phyloP scores from a whole-genome alignment of 2,329 filamentous ascomycete genomes.

The Aspergillus phoenicis region DNA sequence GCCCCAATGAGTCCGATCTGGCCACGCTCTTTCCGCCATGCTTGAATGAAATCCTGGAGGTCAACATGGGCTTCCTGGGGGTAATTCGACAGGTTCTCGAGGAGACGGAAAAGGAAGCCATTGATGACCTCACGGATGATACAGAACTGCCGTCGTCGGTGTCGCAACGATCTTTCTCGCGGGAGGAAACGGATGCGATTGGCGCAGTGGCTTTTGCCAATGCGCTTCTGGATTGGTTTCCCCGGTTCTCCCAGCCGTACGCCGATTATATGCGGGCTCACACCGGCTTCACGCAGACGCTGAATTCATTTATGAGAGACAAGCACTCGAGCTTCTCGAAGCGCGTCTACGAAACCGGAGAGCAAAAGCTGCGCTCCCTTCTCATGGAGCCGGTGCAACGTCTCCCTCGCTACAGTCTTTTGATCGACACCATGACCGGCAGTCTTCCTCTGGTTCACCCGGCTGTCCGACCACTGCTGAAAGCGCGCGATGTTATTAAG shows the following conservation, averaged over 20 bases:
- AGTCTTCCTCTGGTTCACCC: slow-evolving; percentile 84
- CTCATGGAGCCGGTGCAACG: slow-evolving; percentile 96
- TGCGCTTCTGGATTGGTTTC: slow-evolving; percentile 86
- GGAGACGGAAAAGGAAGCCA: slow-evolving; percentile 77
- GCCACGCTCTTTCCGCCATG: slow-evolving; percentile 79
- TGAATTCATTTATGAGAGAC: slow-evolving; percentile 75
- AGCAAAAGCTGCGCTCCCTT: slow-evolving; percentile 85
- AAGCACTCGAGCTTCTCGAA: slow-evolving; percentile 81
- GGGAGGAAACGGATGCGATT: slow-evolving; percentile 66
- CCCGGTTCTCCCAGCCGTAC: slow-evolving; percentile 87
- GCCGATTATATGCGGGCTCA: slow-evolving; percentile 91
- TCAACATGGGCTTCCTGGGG: slow-evolving; percentile 79
- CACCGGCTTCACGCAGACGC: slow-evolving; percentile 78
- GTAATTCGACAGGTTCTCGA: slow-evolving; percentile 77
- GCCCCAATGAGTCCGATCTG: slow-evolving; percentile 71
- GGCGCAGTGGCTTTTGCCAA: slow-evolving; percentile 78
- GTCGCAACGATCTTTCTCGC: slow-evolving; percentile 50
- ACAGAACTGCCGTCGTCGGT: slow-evolving; percentile 52
- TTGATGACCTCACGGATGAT: slow-evolving; percentile 70
- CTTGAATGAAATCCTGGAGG: slow-evolving; percentile 74
- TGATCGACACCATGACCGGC: slow-evolving; percentile 92
- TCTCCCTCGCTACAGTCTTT: slow-evolving; percentile 87
- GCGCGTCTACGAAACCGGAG: slow-evolving; percentile 78
- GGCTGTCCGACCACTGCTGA: slow-evolving; percentile 78
- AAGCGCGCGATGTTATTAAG: slow-evolving; percentile 88